These are phyloP conservation scores for Vitis riparia DNA, from an alignment of 164 flowering plant genomes.

Conservation along the genomic window DNA sequence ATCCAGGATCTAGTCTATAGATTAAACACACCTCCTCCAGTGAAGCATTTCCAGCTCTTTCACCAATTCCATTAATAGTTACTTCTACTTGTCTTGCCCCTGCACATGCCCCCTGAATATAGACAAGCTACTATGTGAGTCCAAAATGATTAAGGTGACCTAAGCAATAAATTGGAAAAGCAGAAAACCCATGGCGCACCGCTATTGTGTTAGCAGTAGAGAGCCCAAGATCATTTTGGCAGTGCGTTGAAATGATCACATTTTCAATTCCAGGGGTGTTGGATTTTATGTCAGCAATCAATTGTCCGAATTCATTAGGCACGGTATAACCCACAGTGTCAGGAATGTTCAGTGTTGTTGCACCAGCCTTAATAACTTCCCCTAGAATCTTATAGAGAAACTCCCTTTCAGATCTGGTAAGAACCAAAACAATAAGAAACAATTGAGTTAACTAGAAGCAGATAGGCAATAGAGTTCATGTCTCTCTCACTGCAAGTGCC, in stretches of 20 bases:
- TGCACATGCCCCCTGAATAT: slow-evolving; percentile 75
- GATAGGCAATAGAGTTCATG: background rate
- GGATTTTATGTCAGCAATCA: slow-evolving; percentile 86
- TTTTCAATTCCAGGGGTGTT: slow-evolving; percentile 90
- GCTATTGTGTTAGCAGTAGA: slow-evolving; percentile 89
- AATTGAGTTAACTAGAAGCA: background rate
- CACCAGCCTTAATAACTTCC: slow-evolving; percentile 94
- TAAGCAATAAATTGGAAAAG: background rate
- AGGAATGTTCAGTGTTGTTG: slow-evolving; percentile 96
- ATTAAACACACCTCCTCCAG: slow-evolving; percentile 74
- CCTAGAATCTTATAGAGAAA: slow-evolving; percentile 79
- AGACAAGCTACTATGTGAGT: slow-evolving; percentile 22
- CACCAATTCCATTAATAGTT: slow-evolving; percentile 96
- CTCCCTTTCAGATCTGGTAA: slow-evolving; percentile 78
- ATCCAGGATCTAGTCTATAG: background rate
- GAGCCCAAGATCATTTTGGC: slow-evolving; percentile 99
- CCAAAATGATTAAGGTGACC: background rate
- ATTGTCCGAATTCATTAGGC: slow-evolving; percentile 72
- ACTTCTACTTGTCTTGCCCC: slow-evolving; percentile 97
- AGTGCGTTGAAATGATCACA: slow-evolving; percentile 94
- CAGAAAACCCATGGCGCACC: slow-evolving; percentile 36
- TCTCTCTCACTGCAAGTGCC: background rate
- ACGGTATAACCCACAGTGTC: slow-evolving; percentile 88
- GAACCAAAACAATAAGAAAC: slow-evolving; percentile 4
- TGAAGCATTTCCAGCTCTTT: slow-evolving; percentile 99